phyloP scores from a whole-genome alignment of 805 yeast species.

The Kodamaea leandrae region DNA sequence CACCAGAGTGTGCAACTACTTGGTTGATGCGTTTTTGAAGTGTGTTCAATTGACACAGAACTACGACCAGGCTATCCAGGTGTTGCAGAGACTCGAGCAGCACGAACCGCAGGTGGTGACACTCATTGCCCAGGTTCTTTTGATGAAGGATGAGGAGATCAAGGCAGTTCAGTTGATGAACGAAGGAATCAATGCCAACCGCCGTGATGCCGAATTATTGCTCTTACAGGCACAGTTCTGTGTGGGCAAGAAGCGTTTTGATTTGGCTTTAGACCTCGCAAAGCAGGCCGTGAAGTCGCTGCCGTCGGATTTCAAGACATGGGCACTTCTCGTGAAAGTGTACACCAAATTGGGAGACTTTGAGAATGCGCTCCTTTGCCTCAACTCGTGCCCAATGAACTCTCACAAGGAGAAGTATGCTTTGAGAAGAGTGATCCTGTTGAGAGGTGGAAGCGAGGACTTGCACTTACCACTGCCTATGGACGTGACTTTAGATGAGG shows the following conservation, averaged over 20 bases:
- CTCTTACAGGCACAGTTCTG: slow-evolving; percentile 59
- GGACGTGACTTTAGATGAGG: slow-evolving; percentile 70
- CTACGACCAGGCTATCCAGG: slow-evolving; percentile 58
- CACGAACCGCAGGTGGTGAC: slow-evolving; percentile 56
- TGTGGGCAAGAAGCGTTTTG: slow-evolving; percentile 48
- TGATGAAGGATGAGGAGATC: slow-evolving; percentile 57
- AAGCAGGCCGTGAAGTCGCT: slow-evolving; percentile 64
- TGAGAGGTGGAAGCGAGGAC: slow-evolving; percentile 45
- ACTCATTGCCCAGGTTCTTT: slow-evolving; percentile 52
- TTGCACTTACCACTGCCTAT: slow-evolving; percentile 75
- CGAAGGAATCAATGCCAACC: slow-evolving; percentile 47
- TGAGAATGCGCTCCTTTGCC: slow-evolving; percentile 67
- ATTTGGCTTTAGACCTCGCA: slow-evolving; percentile 58
- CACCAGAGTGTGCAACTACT: slow-evolving; percentile 58
- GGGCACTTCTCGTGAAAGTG: slow-evolving; percentile 65
- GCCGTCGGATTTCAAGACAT: slow-evolving; percentile 73
- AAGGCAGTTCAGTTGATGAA: slow-evolving; percentile 52
- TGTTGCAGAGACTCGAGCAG: slow-evolving; percentile 50
- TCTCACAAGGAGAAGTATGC: slow-evolving; percentile 65
- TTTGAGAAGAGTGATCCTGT: slow-evolving; percentile 57
- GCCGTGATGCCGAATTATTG: slow-evolving; percentile 55
- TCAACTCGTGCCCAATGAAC: slow-evolving; percentile 82
- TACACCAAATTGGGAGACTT: slow-evolving; percentile 63
- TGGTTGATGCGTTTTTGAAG: slow-evolving; percentile 71
- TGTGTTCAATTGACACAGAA: slow-evolving; percentile 63